These are phyloP conservation scores for Strigomonas culicis DNA, from an alignment of 208 protist genomes.

Conservation along the genomic window DNA sequence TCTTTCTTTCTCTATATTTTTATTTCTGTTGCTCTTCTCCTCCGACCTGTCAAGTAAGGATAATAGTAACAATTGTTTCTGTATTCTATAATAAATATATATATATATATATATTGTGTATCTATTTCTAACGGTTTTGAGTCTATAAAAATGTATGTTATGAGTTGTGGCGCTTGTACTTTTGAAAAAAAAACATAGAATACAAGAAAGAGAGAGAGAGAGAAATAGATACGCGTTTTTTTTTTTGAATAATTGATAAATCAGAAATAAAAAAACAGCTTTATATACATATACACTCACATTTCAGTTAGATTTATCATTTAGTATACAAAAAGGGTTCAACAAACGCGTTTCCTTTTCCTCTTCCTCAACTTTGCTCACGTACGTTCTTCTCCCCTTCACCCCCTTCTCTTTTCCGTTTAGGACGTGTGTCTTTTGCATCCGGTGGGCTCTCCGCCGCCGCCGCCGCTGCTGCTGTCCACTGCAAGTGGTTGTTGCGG, in stretches of 20 bases:
- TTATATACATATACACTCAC: no score
- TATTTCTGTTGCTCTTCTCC: background rate
- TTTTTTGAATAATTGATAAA: background rate
- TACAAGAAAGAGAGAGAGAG: slow-evolving; percentile 4
- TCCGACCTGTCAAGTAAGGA: background rate
- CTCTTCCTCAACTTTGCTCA: background rate
- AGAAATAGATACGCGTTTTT: slow-evolving; percentile 15
- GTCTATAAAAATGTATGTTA: background rate
- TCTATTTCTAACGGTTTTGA: background rate
- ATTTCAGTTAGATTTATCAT: no score
- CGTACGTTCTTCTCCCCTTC: background rate
- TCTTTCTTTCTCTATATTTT: background rate
- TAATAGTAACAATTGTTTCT: background rate
- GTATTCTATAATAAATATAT: background rate
- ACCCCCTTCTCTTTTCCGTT: background rate
- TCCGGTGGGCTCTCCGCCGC: no score
- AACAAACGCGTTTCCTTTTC: slow-evolving; percentile 6
- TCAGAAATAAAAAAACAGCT: no score
- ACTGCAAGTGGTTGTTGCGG: slow-evolving; percentile 45
- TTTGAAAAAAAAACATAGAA: slow-evolving; percentile 6
- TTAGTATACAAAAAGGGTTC: slow-evolving; percentile 1
- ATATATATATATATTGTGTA: slow-evolving; percentile 1
- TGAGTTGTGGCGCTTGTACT: no score
- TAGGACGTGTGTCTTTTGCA: no score
- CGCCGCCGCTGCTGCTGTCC: no score